These are phyloP conservation scores for Vaccinium macrocarpon DNA, from an alignment of 148 eudicot genomes.

Conservation along the genomic window DNA sequence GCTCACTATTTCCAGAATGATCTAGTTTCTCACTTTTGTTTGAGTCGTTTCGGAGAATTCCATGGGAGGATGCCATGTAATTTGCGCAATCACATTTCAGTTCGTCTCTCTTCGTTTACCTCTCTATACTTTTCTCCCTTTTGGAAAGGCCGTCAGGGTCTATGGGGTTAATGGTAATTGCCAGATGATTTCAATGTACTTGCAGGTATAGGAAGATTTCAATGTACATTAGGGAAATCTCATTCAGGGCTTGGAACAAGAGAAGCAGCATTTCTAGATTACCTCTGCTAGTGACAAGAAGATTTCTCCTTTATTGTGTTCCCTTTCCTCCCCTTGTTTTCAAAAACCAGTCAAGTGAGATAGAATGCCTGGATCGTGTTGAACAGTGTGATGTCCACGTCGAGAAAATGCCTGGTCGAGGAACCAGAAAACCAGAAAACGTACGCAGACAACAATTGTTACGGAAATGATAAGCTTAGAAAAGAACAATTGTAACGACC, in stretches of 20 bases:
- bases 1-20: not conserved
- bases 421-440: not conserved
- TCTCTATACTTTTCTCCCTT: too few species aligned
- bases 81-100: not conserved
- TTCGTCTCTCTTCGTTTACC: too few species aligned
- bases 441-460: not conserved
- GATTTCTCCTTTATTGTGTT: not conserved
- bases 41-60: not conserved
- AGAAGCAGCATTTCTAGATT: too few species aligned
- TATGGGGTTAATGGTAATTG: too few species aligned
- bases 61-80: not conserved
- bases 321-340: not conserved
- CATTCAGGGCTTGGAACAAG: too few species aligned
- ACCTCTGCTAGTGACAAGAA: too few species aligned
- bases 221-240: too few species aligned
- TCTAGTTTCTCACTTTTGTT: not conserved
- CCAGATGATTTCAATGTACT: too few species aligned
- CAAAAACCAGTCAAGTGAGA: not conserved
- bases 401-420: not conserved
- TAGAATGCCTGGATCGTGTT: not conserved
- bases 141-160: too few species aligned
- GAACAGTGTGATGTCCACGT: not conserved
- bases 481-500: not conserved
- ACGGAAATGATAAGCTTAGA: not conserved
- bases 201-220: too few species aligned